phyloP scores from a whole-genome alignment of 2,329 filamentous ascomycete genomes.

The Whalleya microplaca region DNA sequence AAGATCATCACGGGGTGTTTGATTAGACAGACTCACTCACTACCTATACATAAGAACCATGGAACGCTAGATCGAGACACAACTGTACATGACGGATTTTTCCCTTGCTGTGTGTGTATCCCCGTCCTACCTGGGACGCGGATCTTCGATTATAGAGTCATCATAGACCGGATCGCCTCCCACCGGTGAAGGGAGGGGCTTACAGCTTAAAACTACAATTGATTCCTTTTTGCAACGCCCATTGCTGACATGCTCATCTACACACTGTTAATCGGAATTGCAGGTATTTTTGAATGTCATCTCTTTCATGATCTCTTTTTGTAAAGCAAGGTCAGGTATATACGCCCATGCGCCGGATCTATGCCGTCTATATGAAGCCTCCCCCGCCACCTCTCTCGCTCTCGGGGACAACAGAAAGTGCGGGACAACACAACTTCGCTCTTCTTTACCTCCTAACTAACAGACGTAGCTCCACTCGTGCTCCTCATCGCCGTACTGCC shows the following conservation, averaged over 20 bases:
- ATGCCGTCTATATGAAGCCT: constrained; percentile 19
- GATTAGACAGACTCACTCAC: no score
- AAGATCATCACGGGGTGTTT: neutral
- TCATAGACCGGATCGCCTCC: constrained; percentile 2
- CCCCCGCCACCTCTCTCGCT: no score
- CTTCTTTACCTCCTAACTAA: no score
- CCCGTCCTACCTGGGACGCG: neutral
- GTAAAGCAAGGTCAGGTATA: constrained; percentile 10
- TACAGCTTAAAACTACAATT: neutral
- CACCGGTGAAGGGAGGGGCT: neutral
- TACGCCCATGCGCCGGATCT: constrained; percentile 23
- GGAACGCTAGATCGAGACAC: constrained; percentile 10
- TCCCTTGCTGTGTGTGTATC: constrained; percentile 6
- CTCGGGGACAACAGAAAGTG: no score
- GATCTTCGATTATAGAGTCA: neutral
- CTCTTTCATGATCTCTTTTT: constrained; percentile 4
- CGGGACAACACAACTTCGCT: no score
- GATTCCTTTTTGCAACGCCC: neutral
- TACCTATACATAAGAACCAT: neutral
- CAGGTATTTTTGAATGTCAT: neutral
- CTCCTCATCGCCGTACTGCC: constrained; percentile 92
- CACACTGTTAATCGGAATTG: no score
- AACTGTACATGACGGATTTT: constrained; percentile 26
- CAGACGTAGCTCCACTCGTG: constrained; percentile 82
- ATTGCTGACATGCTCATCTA: neutral